Base-by-base conservation (phyloP, 768 basidiomycete species). In the Phaeotremella skinneri region DNA sequence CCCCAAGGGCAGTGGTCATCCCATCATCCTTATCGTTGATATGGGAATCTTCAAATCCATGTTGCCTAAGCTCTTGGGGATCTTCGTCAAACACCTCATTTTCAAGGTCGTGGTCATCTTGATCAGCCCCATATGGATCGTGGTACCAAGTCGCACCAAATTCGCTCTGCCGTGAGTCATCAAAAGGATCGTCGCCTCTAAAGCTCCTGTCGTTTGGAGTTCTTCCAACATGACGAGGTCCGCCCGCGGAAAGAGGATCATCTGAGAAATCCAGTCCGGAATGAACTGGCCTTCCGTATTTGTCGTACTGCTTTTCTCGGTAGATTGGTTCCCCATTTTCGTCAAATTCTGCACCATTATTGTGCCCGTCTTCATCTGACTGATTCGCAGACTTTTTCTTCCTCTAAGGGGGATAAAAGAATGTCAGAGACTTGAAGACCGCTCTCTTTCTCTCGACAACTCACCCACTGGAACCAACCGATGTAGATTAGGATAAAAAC, bases 381-480 rank as follows among this genome's bases (percentile, higher is more conserved):
- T 13, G 42, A 13, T 52, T 41, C 13, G 17, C 39, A 6, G 5
- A 26, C 4, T 34, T 41, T 17, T 45, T 42, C 41, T 41, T 55
- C 9, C 41, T 9, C 53, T 55, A 30, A 43, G 9, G 20, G 11
- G 21, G 23, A 13, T 23, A 49, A 23, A 11, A 13, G 23, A 13
- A 49, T 32, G 23, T 7, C 30, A 7, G 32, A 7, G 32, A 34
- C 7, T n/a, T 43, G n/a, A 7, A 25, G 51, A 27, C n/a, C n/a
- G n/a, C n/a, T n/a, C n/a, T n/a, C n/a, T n/a, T n/a, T n/a, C n/a
- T 45, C 20, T 7, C 14, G 14, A 27, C 23, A 45, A 43, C 60
- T 5, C 17, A 56, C 55, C 60, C 60, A 56, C 32, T 55, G n/a
- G 32, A 25, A 61, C 60, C 60, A 56, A 17, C 21, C 37, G 5